Conservation (phyloP, 2,329 filamentous ascomycete genomes). For the Phialocephala sp. region DNA sequence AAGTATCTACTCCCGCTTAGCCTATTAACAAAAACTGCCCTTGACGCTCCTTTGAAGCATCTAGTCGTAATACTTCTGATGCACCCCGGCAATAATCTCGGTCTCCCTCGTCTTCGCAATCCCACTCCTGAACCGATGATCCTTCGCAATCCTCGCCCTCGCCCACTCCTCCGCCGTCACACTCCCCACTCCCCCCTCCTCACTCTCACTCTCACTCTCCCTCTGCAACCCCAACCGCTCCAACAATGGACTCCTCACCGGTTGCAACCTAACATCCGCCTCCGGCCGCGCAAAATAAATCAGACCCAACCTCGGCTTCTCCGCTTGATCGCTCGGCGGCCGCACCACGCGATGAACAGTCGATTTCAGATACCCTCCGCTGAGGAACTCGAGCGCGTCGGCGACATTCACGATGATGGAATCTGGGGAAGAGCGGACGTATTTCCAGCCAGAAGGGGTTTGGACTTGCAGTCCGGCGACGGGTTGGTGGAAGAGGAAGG, state of each 20-base stretch:
- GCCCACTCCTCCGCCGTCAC: constrained; percentile 52
- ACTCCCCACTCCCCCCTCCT: constrained; percentile 44
- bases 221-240: constrained; percentile 33
- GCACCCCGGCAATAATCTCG: constrained; percentile 32
- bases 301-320: constrained; percentile 50
- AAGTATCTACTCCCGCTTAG: no score
- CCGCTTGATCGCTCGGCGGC: constrained; percentile 42
- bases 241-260: constrained; percentile 32
- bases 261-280: constrained; percentile 25
- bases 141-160: constrained; percentile 40
- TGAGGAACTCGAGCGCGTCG: constrained; percentile 53
- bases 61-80: constrained; percentile 40
- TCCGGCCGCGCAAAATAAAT: constrained; percentile 48
- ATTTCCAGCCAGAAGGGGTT: constrained; percentile 53
- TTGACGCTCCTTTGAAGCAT: not conserved
- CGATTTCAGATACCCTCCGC: constrained; percentile 51
- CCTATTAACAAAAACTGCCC: no score
- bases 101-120: constrained; percentile 25
- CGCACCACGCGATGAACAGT: constrained; percentile 47
- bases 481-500: constrained; percentile 48
- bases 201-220: constrained; percentile 23
- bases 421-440: constrained; percentile 53
- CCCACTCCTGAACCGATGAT: constrained; percentile 28
- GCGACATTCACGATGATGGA: constrained; percentile 56
- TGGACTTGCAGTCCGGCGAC: constrained; percentile 46